phyloP scores from a whole-genome alignment of 2,329 filamentous ascomycete genomes.

The Verticillium klebahnii region DNA sequence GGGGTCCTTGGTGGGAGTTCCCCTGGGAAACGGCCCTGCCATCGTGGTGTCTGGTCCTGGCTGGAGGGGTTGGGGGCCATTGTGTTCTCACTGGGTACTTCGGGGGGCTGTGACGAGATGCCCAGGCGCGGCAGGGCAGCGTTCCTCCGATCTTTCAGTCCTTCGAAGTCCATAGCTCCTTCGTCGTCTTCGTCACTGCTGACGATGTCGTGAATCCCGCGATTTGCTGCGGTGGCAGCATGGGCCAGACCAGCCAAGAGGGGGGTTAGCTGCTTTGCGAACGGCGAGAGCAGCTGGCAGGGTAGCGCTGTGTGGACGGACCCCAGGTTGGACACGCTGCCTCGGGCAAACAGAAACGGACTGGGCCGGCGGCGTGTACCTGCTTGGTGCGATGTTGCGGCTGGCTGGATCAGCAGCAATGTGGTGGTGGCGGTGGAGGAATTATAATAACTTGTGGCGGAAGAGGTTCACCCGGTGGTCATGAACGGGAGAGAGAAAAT shows the following conservation, averaged over 20 bases:
- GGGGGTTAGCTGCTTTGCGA: no score
- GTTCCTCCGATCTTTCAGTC: not conserved
- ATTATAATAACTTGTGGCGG: not conserved
- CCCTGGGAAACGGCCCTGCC: not conserved
- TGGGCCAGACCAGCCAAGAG: not conserved
- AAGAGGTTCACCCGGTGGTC: not conserved
- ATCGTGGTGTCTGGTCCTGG: not conserved
- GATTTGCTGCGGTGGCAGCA: not conserved
- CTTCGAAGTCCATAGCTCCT: not conserved
- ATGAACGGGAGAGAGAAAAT: not conserved
- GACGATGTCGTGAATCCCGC: not conserved
- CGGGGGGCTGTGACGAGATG: not conserved
- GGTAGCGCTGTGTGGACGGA: not conserved
- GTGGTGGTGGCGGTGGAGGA: not conserved
- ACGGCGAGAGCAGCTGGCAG: no score
- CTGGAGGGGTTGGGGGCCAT: not conserved
- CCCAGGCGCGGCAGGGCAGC: not conserved
- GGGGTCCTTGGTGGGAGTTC: constrained; percentile 19
- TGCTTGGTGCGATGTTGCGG: not conserved
- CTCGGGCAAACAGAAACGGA: not conserved
- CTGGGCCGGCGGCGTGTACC: not conserved
- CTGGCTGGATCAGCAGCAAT: not conserved
- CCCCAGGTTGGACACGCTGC: not conserved
- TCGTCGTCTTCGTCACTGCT: not conserved
- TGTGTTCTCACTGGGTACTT: not conserved